phyloP scores from a whole-genome alignment of 345 rosid genomes.

The Lumnitzera racemosa region DNA sequence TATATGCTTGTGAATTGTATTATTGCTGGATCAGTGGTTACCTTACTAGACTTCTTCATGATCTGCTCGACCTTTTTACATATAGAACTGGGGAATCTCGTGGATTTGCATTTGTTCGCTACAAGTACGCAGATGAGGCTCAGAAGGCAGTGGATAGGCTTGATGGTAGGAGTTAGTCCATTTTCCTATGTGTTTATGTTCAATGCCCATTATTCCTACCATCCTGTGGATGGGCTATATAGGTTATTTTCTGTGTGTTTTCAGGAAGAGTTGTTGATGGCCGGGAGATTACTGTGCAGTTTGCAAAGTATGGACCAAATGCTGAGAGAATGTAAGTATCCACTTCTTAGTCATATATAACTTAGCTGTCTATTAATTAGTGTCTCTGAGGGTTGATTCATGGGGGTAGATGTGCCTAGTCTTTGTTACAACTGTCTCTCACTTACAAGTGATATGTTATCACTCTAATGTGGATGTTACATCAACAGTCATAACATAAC shows the following conservation, averaged over 20 bases:
- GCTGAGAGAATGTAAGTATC: slow-evolving; percentile 82
- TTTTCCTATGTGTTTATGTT: neutral
- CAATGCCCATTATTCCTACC: neutral
- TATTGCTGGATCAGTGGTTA: too few species aligned
- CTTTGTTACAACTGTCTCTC: too few species aligned
- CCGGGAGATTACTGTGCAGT: slow-evolving; percentile 89
- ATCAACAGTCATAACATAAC: too few species aligned
- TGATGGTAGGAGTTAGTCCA: slow-evolving; percentile 26
- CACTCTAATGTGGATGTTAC: too few species aligned
- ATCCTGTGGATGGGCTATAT: neutral
- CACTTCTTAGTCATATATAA: neutral
- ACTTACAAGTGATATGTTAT: too few species aligned
- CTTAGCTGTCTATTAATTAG: neutral
- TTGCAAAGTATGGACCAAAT: slow-evolving; percentile 96
- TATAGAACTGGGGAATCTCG: slow-evolving; percentile 57
- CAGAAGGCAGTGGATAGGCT: slow-evolving; percentile 66
- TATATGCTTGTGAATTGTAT: too few species aligned
- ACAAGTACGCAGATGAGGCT: slow-evolving; percentile 63
- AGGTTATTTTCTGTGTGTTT: slow-evolving; percentile 6
- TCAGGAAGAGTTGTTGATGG: slow-evolving; percentile 94
- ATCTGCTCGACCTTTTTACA: neutral
- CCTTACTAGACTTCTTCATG: too few species aligned
- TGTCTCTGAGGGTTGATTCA: neutral
- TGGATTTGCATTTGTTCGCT: slow-evolving; percentile 64
- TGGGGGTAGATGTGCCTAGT: too few species aligned